Conservation (phyloP, 768 basidiomycete species). For the Lactarius quietus region DNA sequence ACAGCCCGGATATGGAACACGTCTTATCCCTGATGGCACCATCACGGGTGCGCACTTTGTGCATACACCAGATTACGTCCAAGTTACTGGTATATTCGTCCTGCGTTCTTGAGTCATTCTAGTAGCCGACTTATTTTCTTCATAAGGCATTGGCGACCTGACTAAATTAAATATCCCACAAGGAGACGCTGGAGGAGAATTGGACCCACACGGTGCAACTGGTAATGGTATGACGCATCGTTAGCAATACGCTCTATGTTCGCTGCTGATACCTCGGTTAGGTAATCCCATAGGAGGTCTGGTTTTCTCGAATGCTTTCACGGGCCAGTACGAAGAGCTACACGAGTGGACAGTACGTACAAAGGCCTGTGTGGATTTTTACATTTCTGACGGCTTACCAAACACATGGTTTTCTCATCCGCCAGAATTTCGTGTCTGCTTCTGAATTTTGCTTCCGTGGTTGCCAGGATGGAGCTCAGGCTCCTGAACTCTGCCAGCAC, state of each 20-base stretch:
- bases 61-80: conserved; percentile 71
- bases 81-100: conserved; percentile 19
- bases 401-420: background rate
- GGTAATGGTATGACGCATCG: conserved; percentile 42
- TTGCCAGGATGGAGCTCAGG: conserved; percentile 51
- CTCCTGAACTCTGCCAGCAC: conserved; percentile 56
- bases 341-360: conserved; percentile 66
- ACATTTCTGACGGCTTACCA: conserved; percentile 4
- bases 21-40: conserved; percentile 69
- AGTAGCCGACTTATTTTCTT: background rate
- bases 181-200: conserved; percentile 59
- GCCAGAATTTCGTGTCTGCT: conserved; percentile 58
- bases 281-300: conserved; percentile 64
- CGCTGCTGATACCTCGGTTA: conserved; percentile 13
- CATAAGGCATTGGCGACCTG: conserved; percentile 57
- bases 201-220: conserved; percentile 67
- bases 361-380: conserved; percentile 12
- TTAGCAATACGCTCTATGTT: background rate
- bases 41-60: conserved; percentile 66
- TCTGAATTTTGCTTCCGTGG: conserved; percentile 69
- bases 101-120: background rate
- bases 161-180: conserved; percentile 60
- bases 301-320: conserved; percentile 69
- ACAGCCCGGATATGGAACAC: conserved; percentile 57
- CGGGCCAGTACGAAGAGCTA: conserved; percentile 49